These are phyloP conservation scores for Cladosporium halotolerans DNA, from an alignment of 2,329 filamentous ascomycete genomes.

Conservation along the genomic window DNA sequence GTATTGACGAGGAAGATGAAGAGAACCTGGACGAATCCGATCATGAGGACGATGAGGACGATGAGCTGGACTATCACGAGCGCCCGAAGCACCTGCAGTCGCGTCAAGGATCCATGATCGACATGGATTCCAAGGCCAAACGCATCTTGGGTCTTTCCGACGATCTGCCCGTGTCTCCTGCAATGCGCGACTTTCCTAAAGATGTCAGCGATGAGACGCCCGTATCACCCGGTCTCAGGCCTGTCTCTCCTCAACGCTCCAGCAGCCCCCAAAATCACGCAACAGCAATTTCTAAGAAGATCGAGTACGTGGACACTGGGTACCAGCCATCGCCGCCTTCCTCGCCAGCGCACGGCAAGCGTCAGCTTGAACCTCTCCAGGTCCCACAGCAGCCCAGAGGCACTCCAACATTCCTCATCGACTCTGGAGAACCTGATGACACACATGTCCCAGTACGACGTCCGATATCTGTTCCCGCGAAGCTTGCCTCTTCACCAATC, in stretches of 20 bases:
- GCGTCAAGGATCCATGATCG: slow-evolving; percentile 31
- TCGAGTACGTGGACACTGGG: slow-evolving; percentile 64
- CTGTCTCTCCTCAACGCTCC: not conserved
- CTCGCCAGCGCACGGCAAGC: slow-evolving; percentile 53
- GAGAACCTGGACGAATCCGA: slow-evolving; percentile 45
- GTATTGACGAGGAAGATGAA: slow-evolving; percentile 73
- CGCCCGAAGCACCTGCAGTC: slow-evolving; percentile 34
- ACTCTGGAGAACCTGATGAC: not conserved
- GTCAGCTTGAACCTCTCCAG: slow-evolving; percentile 5
- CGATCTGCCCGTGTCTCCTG: slow-evolving; percentile 2
- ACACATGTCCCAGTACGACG: not conserved
- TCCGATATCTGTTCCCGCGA: slow-evolving; percentile 9
- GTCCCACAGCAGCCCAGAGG: not conserved
- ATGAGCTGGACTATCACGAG: slow-evolving; percentile 47
- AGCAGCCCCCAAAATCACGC: not conserved
- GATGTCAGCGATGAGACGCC: not conserved
- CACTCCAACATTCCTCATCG: slow-evolving; percentile 3
- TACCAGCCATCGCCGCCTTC: slow-evolving; percentile 78
- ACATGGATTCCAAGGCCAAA: slow-evolving; percentile 41
- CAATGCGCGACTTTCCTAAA: slow-evolving; percentile 2
- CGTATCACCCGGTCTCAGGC: not conserved
- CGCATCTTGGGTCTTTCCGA: slow-evolving; percentile 35
- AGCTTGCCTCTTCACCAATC: slow-evolving; percentile 37
- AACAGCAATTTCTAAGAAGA: slow-evolving; percentile 18
- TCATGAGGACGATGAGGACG: slow-evolving; percentile 58